Conservation (phyloP, 2,329 filamentous ascomycete genomes). For the Ambrosiella xylebori region DNA sequence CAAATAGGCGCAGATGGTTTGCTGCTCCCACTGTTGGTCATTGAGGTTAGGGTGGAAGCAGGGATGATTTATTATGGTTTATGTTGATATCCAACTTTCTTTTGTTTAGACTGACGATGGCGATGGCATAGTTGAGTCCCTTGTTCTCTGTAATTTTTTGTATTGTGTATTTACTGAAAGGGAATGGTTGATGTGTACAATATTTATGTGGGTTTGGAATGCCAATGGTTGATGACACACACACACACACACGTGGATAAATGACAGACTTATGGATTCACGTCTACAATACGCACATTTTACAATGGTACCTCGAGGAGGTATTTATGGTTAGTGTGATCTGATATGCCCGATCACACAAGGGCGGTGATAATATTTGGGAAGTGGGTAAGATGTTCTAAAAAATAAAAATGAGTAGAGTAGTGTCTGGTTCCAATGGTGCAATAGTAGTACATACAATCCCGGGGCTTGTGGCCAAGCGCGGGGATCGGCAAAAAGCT, state of each 20-base stretch:
- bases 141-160: background rate
- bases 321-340: conserved; percentile 1
- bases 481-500: background rate
- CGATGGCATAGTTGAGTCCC: background rate
- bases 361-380: conserved; percentile 2
- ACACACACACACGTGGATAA: background rate
- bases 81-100: background rate
- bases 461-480: background rate
- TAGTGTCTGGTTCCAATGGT: background rate
- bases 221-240: background rate
- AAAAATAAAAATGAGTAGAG: background rate
- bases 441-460: conserved; percentile 5
- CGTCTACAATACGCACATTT: background rate
- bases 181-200: background rate
- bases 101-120: background rate
- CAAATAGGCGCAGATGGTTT: no score
- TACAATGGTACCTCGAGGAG: background rate
- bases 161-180: background rate
- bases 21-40: background rate
- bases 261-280: background rate
- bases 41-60: background rate
- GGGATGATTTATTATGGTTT: background rate
- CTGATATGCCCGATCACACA: conserved; percentile 4
- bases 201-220: no score
- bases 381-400: background rate